Conservation (phyloP, 805 yeast genomes). For the Cyberlindnera maclurae region DNA sequence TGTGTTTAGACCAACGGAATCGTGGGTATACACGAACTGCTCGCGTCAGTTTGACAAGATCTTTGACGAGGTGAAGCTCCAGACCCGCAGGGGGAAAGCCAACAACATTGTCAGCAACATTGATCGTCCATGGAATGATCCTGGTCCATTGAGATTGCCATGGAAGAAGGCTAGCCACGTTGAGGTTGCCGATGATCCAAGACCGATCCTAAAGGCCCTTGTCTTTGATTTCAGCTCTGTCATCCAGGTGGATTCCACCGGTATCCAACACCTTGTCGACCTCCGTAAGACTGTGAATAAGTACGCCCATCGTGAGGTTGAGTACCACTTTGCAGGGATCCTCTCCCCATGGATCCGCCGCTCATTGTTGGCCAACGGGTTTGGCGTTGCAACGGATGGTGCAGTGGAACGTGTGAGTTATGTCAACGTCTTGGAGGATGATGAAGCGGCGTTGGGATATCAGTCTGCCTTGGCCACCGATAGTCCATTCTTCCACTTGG, state of each 20-base stretch:
- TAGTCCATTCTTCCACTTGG: conserved; percentile 74
- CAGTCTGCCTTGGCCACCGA: conserved; percentile 54
- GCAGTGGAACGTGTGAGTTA: conserved; percentile 23
- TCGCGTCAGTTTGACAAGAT: conserved; percentile 66
- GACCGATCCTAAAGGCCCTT: conserved; percentile 65
- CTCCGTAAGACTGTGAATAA: conserved; percentile 61
- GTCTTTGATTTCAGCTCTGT: conserved; percentile 81
- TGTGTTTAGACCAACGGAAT: conserved; percentile 76
- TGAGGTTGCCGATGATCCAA: conserved; percentile 30
- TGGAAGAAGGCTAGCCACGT: conserved; percentile 19
- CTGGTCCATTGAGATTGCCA: conserved; percentile 47
- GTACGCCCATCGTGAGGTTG: conserved; percentile 78
- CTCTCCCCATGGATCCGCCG: conserved; percentile 82
- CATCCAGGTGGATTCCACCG: conserved; percentile 70
- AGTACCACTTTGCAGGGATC: conserved; percentile 83
- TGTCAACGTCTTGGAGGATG: conserved; percentile 20
- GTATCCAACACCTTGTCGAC: conserved; percentile 72
- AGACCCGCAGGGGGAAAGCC: conserved; percentile 56
- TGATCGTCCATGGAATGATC: conserved; percentile 87
- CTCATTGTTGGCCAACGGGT: conserved; percentile 67
- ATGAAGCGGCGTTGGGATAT: conserved; percentile 28
- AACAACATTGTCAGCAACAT: conserved; percentile 26
- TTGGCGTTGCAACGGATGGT: conserved; percentile 56
- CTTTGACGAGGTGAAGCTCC: conserved; percentile 54
- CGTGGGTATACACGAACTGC: conserved; percentile 76